phyloP scores from a whole-genome alignment of 108 stramenopile genomes.

The Conticribra weissflogii region DNA sequence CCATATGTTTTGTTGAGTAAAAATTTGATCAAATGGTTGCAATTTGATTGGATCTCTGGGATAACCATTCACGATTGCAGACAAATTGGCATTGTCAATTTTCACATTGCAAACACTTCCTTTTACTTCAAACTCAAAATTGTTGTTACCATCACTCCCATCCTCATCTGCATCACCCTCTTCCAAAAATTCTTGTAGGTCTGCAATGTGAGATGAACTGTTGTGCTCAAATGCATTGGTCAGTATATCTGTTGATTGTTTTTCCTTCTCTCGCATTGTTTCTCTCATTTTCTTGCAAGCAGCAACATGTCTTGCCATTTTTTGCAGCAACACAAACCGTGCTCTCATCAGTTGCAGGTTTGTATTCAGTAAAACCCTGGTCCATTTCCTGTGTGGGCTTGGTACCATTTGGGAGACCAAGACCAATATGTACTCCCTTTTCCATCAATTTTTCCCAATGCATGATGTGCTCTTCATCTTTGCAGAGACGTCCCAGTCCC shows the following conservation, averaged over 20 bases:
- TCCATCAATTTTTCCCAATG: too few species aligned
- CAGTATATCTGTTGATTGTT: not conserved
- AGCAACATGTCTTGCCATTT: not conserved
- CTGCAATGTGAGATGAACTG: too few species aligned
- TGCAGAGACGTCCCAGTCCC: too few species aligned
- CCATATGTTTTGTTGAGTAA: not conserved
- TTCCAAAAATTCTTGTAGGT: too few species aligned
- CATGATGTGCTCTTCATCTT: too few species aligned
- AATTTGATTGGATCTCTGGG: not conserved
- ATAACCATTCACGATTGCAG: constrained; percentile 4
- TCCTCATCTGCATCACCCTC: not conserved
- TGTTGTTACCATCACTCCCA: not conserved
- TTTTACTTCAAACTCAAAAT: not conserved
- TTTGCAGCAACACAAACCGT: too few species aligned
- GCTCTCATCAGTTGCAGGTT: not conserved
- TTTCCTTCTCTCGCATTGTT: not conserved
- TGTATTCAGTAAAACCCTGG: not conserved
- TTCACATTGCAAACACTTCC: not conserved
- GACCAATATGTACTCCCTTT: too few species aligned
- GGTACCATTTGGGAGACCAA: too few species aligned
- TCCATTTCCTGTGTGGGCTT: too few species aligned
- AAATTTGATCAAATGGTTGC: constrained; percentile 3
- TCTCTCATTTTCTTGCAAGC: not conserved
- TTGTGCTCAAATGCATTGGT: too few species aligned
- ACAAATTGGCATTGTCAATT: not conserved